Evolutionary conservation across 2,329 filamentous ascomycete genomes (phyloP), one percentile per base, ranked within the genome.

Genomic region (Alternaria longipes): DNA sequence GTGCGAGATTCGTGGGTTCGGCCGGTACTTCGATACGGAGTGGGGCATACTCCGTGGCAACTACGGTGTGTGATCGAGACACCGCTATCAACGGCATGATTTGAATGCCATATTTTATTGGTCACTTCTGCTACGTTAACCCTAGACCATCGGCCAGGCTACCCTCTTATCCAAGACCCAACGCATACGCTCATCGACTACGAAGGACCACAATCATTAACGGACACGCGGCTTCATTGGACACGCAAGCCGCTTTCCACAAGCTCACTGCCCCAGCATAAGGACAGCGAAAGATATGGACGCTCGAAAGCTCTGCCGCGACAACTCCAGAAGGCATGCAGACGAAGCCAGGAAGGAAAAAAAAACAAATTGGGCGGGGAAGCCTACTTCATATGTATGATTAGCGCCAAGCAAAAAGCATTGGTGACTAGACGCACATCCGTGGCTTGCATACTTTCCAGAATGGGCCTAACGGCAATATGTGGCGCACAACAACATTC

Each of bases 1-100:
- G 63, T 68, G 64, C 41, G 70, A 71, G 54, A 70, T 72, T 26
- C 58, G 63, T 30, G 66, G 68, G 9, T 72, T 72, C 47, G 67
- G 68, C 1, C 59, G 62, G 8, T 71, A 65, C 36, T 72, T 72
- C 40, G 68, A 72, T 26, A 55, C 60, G 9, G 68, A 68, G 26
- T 70, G 66, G 66, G 68, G 68, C 6, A 66, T 55, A 11, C 46
- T 70, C 24, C 68, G 62, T 16, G 46, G 52, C 9, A 56, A 55
- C 11, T 62, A 56, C 16, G 62, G 61, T 5, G 41, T 62, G 8
- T 65, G 55, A 63, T 26, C 3, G 40, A 34, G 4, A 26, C 20
- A n/a, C 14, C 5, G 6, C 24, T 14, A 28, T 41, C 28, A 8
- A 40, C 8, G n/a, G 32, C 32, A 30, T 30, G 28, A 11, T 30